A percentile compares a stretch with the other conserved stretches of the same genome.
These are phyloP conservation scores for Aschersonia sp. DNA, from an alignment of 2,329 filamentous ascomycete genomes.

Conservation along the genomic window DNA sequence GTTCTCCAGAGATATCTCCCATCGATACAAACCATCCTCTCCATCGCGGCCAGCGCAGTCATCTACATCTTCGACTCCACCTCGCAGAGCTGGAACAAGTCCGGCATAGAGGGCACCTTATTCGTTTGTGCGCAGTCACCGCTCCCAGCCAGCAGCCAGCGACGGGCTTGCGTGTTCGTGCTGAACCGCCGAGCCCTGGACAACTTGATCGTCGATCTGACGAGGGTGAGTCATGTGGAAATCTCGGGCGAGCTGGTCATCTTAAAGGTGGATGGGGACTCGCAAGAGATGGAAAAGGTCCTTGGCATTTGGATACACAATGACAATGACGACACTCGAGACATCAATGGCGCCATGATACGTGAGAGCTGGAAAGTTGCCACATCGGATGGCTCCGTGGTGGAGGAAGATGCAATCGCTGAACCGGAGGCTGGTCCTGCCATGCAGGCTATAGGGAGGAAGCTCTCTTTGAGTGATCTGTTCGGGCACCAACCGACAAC, in stretches of 20 bases:
- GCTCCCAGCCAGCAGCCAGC: constrained; percentile 18
- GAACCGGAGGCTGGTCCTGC: constrained; percentile 24
- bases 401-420: constrained; percentile 12
- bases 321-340: constrained; percentile 28
- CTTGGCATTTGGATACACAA: constrained; percentile 43
- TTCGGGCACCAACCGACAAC: constrained; percentile 19
- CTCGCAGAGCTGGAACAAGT: constrained; percentile 67
- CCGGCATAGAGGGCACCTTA: constrained; percentile 70
- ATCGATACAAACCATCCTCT: constrained; percentile 56
- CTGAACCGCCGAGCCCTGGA: constrained; percentile 58
- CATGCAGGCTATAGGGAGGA: constrained; percentile 28
- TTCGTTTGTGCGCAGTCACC: constrained; percentile 63
- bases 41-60: constrained; percentile 73
- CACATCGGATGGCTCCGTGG: constrained; percentile 13
- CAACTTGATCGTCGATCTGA: constrained; percentile 56
- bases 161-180: constrained; percentile 49
- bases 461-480: constrained; percentile 29
- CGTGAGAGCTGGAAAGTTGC: constrained; percentile 26
- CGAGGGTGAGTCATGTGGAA: constrained; percentile 47
- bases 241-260: constrained; percentile 41
- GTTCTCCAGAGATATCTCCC: constrained; percentile 75
- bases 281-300: constrained; percentile 23
- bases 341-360: constrained; percentile 25
- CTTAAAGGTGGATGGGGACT: constrained; percentile 23
- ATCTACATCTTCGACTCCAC: constrained; percentile 65